Conservation (phyloP, 2,329 filamentous ascomycete genomes). For the Ploettnerulaceae sp. region DNA sequence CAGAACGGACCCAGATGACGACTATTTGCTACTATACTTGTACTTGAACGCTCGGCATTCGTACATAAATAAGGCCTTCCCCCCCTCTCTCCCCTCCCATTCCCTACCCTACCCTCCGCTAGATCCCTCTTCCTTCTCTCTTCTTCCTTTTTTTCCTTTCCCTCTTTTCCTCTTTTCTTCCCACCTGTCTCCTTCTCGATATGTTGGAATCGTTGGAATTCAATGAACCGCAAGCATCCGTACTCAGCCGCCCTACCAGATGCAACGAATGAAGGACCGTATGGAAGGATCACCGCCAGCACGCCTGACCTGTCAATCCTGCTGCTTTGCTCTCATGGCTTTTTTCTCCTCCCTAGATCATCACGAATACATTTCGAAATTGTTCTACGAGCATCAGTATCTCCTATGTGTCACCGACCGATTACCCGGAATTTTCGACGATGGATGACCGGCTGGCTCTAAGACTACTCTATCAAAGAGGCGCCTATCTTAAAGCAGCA, state of each 20-base stretch:
- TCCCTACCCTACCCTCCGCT: no score
- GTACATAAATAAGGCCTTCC: conserved; percentile 23
- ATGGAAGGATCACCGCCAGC: conserved; percentile 11
- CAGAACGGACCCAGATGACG: no score
- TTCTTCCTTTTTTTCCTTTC: conserved; percentile 9
- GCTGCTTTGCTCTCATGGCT: conserved; percentile 6
- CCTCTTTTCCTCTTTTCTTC: no score
- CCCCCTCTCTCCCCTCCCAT: conserved; percentile 11
- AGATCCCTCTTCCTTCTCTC: conserved; percentile 6
- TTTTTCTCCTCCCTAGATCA: conserved; percentile 7
- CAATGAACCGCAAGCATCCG: conserved; percentile 1
- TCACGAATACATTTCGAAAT: conserved; percentile 2
- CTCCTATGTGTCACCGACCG: conserved; percentile 5
- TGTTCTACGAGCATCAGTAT: conserved; percentile 8
- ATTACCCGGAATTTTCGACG: neutral
- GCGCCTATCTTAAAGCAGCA: conserved; percentile 24
- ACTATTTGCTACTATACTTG: conserved; percentile 17
- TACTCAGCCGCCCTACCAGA: conserved; percentile 22
- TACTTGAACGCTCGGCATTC: conserved; percentile 27
- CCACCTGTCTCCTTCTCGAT: no score
- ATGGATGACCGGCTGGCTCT: conserved; percentile 2
- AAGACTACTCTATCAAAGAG: conserved; percentile 4
- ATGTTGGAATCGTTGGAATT: conserved; percentile 6
- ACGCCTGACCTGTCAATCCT: conserved; percentile 8
- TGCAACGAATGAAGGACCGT: conserved; percentile 15